phyloP scores from a whole-genome alignment of 1,139 yeast genomes.

The Geotrichum histeridarum region DNA sequence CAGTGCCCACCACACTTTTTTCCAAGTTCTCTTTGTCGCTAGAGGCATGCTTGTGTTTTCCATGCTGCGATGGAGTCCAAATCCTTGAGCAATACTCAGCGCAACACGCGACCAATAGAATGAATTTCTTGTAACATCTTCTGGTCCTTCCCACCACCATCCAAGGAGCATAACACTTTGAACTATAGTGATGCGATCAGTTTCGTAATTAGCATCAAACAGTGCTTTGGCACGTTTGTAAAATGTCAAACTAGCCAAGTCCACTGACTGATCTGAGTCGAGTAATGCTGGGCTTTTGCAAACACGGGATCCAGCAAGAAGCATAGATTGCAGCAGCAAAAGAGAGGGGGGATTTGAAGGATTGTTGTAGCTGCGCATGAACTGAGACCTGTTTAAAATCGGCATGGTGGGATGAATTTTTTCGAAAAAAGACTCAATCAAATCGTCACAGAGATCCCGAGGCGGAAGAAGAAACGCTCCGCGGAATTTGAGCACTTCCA shows the following conservation, averaged over 20 bases:
- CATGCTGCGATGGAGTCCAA: slow-evolving; percentile 61
- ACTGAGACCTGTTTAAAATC: slow-evolving; percentile 58
- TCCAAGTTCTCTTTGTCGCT: slow-evolving; percentile 56
- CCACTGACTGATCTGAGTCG: slow-evolving; percentile 54
- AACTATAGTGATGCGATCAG: slow-evolving; percentile 60
- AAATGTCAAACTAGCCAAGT: slow-evolving; percentile 58
- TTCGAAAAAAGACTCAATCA: slow-evolving; percentile 59
- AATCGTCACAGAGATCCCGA: slow-evolving; percentile 54
- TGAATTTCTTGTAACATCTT: slow-evolving; percentile 67
- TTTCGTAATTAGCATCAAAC: slow-evolving; percentile 68
- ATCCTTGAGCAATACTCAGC: slow-evolving; percentile 69
- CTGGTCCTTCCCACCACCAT: slow-evolving; percentile 75
- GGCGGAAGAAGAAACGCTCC: slow-evolving; percentile 73
- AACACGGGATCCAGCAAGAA: slow-evolving; percentile 65
- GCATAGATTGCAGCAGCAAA: slow-evolving; percentile 61
- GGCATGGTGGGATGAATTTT: slow-evolving; percentile 70
- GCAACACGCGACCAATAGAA: slow-evolving; percentile 78
- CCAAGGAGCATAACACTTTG: slow-evolving; percentile 66
- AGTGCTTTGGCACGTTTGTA: slow-evolving; percentile 74
- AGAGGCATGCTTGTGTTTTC: slow-evolving; percentile 32
- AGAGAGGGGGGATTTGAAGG: slow-evolving; percentile 64
- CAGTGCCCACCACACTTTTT: slow-evolving; percentile 76
- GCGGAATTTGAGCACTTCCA: slow-evolving; percentile 59
- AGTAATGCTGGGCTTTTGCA: slow-evolving; percentile 52
- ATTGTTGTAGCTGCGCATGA: slow-evolving; percentile 54